Evolutionary conservation across 2,329 filamentous ascomycete species (phyloP).

Genomic region (Curvularia hawaiiensis): DNA sequence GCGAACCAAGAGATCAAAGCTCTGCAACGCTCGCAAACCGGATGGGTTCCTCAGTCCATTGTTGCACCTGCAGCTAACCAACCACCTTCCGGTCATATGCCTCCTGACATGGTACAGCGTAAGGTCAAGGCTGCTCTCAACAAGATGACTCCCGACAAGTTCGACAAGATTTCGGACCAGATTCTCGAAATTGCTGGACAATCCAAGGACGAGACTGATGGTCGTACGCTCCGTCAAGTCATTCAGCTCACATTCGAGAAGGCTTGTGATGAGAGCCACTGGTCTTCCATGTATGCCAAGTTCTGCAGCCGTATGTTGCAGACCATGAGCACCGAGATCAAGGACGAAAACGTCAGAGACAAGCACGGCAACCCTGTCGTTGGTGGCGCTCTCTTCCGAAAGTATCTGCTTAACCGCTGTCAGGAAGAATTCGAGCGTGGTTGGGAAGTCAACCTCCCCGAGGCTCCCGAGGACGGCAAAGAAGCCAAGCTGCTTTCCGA

Average conservation of each 20-base stretch:
- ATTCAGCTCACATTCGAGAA: conserved; percentile 99
- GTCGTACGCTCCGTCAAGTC: conserved; percentile 92
- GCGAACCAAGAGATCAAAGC: conserved; percentile 80
- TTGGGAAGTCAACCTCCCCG: conserved; percentile 88
- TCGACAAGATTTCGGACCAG: conserved; percentile 92
- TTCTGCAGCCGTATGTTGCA: conserved; percentile 98
- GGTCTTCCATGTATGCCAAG: conserved; percentile 98
- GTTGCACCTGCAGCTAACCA: conserved; percentile 38
- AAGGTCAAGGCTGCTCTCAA: conserved; percentile 99
- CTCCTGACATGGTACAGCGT: conserved; percentile 92
- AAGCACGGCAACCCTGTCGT: conserved; percentile 86
- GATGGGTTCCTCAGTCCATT: conserved; percentile 81
- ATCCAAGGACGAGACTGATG: conserved; percentile 93
- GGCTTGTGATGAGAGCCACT: conserved; percentile 96
- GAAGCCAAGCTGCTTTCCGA: conserved; percentile 89
- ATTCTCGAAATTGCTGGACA: conserved; percentile 92
- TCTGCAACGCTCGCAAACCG: conserved; percentile 71
- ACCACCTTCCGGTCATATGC: conserved; percentile 59
- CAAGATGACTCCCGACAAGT: conserved; percentile 99
- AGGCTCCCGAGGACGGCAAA: conserved; percentile 77
- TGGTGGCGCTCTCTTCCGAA: conserved; percentile 93
- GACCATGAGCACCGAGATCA: conserved; percentile 81
- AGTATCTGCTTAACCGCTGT: conserved; percentile 97
- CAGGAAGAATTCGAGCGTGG: conserved; percentile 99
- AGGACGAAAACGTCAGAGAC: conserved; percentile 93